These are phyloP conservation scores for Mrakia hoshinonis DNA, from an alignment of 768 basidiomycete genomes.

Conservation along the genomic window DNA sequence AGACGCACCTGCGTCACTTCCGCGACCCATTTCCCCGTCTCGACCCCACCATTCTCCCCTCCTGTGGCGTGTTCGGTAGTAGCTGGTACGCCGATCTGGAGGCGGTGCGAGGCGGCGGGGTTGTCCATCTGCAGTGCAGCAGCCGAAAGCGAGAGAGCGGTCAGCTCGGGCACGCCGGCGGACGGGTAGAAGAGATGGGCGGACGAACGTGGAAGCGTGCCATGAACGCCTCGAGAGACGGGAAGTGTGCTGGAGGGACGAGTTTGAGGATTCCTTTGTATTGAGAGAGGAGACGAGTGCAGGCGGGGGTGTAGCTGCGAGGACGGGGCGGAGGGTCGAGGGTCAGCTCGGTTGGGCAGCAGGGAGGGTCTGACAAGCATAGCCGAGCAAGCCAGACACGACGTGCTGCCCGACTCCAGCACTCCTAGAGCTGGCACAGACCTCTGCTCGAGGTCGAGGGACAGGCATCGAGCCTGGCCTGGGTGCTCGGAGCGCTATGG, in stretches of 20 bases:
- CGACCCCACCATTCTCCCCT: conserved; percentile 58
- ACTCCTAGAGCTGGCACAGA: neutral
- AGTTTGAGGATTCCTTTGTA: conserved; percentile 96
- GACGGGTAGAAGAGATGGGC: neutral
- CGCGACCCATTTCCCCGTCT: conserved; percentile 93
- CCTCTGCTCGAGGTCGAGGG: too few species aligned
- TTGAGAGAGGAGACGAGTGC: conserved; percentile 83
- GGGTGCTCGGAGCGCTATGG: too few species aligned
- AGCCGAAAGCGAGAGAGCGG: neutral
- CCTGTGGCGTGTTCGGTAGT: conserved; percentile 84
- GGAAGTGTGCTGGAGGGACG: conserved; percentile 70
- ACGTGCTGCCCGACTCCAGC: neutral
- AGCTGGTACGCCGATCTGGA: conserved; percentile 88
- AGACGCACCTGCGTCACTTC: conserved; percentile 83
- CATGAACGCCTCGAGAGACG: conserved; percentile 85
- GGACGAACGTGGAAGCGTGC: conserved; percentile 62
- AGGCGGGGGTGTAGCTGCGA: conserved; percentile 90
- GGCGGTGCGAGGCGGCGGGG: conserved; percentile 80
- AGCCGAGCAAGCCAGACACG: neutral
- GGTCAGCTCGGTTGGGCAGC: neutral
- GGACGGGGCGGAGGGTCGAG: neutral
- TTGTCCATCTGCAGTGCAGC: conserved; percentile 67
- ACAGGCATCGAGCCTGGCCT: too few species aligned
- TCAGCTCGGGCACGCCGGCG: neutral
- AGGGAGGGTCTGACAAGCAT: too few species aligned